phyloP scores from a whole-genome alignment of 2,329 filamentous ascomycete species.

The Monilinia laxa region DNA sequence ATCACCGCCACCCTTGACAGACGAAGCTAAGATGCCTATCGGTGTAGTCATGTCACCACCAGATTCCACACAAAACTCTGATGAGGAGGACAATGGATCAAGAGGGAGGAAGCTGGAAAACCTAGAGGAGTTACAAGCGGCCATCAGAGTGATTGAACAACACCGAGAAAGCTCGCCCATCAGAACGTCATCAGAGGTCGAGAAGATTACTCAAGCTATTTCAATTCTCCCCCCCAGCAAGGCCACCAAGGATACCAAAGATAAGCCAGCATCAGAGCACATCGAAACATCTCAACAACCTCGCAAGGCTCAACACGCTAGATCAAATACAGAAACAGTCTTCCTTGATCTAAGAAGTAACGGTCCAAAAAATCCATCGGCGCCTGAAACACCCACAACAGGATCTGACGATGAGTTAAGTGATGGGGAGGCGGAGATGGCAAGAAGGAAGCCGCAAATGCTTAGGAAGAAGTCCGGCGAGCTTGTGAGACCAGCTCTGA shows the following conservation, averaged over 20 bases:
- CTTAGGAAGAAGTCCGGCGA: conserved; percentile 98
- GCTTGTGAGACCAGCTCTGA: conserved; percentile 86
- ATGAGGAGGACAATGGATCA: conserved; percentile 65
- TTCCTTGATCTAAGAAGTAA: conserved; percentile 40
- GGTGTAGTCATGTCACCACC: conserved; percentile 89
- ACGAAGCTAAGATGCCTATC: conserved; percentile 70
- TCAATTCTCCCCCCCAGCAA: conserved; percentile 43
- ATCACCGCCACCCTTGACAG: conserved; percentile 78
- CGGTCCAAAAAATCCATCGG: conserved; percentile 32
- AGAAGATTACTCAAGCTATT: conserved; percentile 33
- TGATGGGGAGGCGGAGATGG: conserved; percentile 57
- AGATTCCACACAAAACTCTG: conserved; percentile 76
- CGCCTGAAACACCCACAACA: conserved; percentile 52
- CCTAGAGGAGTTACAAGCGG: conserved; percentile 68
- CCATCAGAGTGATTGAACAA: conserved; percentile 76
- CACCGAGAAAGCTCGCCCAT: conserved; percentile 58
- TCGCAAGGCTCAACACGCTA: conserved; percentile 36
- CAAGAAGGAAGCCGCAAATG: conserved; percentile 75
- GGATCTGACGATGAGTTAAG: conserved; percentile 56
- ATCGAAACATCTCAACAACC: conserved; percentile 28
- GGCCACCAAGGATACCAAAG: conserved; percentile 39
- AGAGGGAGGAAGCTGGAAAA: conserved; percentile 37
- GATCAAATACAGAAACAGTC: conserved; percentile 48
- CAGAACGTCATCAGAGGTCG: conserved; percentile 30
- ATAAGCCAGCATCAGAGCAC: conserved; percentile 29